Conservation (phyloP, 805 yeast genomes). For the Cyberlindnera lachancei region DNA sequence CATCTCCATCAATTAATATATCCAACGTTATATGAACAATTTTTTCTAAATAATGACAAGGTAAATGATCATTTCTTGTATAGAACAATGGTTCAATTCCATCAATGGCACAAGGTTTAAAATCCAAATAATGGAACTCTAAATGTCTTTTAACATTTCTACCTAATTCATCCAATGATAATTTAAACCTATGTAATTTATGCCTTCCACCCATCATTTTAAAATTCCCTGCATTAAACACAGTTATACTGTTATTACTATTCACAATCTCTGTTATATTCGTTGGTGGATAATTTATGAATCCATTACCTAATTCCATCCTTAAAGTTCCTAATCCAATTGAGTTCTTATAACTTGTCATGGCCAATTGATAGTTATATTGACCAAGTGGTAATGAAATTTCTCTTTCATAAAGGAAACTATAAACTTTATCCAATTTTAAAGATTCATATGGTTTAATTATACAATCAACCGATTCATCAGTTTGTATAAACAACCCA, state of each 20-base stretch:
- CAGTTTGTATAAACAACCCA: slow-evolving; percentile 27
- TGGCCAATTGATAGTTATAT: slow-evolving; percentile 16
- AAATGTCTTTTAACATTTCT: slow-evolving; percentile 45
- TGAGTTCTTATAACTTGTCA: slow-evolving; percentile 4
- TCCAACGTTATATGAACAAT: slow-evolving; percentile 7
- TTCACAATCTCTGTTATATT: slow-evolving; percentile 52
- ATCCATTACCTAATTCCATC: slow-evolving; percentile 2
- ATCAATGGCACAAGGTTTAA: slow-evolving; percentile 4
- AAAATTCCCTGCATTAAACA: slow-evolving; percentile 44
- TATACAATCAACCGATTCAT: neutral
- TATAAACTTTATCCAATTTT: slow-evolving; percentile 1
- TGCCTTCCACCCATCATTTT: slow-evolving; percentile 15
- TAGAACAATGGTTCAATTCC: slow-evolving; percentile 7
- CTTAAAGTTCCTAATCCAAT: slow-evolving; percentile 48
- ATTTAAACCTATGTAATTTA: slow-evolving; percentile 1
- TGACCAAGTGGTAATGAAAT: slow-evolving; percentile 12
- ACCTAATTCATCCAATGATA: slow-evolving; percentile 48
- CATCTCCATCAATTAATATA: slow-evolving; percentile 1
- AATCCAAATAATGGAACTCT: slow-evolving; percentile 36
- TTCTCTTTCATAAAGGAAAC: slow-evolving; percentile 7
- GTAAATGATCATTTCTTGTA: slow-evolving; percentile 1
- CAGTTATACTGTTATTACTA: too few relatives aligned
- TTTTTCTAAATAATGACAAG: slow-evolving; percentile 2
- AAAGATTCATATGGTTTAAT: slow-evolving; percentile 1
- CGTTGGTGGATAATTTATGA: slow-evolving; percentile 39